Evolutionary conservation across 2,329 filamentous ascomycete genomes (phyloP).

Genomic region (Neocatenulostroma microsporum): DNA sequence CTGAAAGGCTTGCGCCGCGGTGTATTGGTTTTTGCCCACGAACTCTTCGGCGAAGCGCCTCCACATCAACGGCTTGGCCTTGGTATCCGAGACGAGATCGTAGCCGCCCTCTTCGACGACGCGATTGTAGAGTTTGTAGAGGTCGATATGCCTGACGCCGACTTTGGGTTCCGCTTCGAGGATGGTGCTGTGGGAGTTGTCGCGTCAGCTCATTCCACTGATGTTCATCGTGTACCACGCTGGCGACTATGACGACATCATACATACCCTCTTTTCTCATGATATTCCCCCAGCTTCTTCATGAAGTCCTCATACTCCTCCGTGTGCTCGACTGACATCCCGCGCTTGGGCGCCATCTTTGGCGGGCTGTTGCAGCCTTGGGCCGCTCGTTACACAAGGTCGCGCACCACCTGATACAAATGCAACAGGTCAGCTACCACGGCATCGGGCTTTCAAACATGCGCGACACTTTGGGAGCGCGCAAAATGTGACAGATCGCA

Average conservation of each 20-base stretch:
- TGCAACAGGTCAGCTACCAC: background rate
- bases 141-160: conserved; percentile 65
- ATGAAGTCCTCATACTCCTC: conserved; percentile 74
- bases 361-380: conserved; percentile 4
- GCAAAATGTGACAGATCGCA: no score
- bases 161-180: conserved; percentile 78
- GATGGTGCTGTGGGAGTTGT: conserved; percentile 45
- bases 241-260: conserved; percentile 1
- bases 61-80: conserved; percentile 80
- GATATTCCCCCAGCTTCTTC: conserved; percentile 61
- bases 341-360: conserved; percentile 40
- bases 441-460: no score
- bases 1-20: conserved; percentile 75
- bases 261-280: conserved; percentile 63
- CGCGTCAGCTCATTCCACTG: conserved; percentile 14
- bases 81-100: conserved; percentile 59
- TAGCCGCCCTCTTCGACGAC: conserved; percentile 75
- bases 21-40: conserved; percentile 64
- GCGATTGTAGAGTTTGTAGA: conserved; percentile 69
- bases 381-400: background rate
- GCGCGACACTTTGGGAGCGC: no score
- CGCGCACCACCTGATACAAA: background rate
- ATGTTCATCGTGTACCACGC: background rate
- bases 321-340: conserved; percentile 41
- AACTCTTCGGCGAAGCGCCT: conserved; percentile 69